Percentiles rank a stretch among this genome's conserved stretches.
Conservation (phyloP, 306 rosid genomes). For the Dalbergia cultrata region DNA sequence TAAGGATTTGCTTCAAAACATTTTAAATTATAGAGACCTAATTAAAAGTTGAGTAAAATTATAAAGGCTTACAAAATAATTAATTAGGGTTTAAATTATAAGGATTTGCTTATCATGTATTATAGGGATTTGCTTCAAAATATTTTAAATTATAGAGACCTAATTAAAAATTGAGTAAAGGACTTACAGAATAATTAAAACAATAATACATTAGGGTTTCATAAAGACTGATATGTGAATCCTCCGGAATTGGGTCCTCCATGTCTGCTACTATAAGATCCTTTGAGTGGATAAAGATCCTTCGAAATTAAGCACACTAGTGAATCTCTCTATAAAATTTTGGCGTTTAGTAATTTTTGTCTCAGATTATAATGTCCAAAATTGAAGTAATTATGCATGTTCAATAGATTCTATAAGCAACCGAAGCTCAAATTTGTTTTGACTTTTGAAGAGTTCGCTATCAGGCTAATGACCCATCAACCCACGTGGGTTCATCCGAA, state of each 20-base stretch:
- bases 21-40: too few relatives aligned
- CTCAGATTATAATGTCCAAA: neutral
- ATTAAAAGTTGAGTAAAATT: too few relatives aligned
- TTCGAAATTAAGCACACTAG: slow-evolving; percentile 7
- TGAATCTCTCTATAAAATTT: slow-evolving; percentile 10
- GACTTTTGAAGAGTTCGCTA: slow-evolving; percentile 9
- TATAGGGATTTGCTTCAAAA: too few relatives aligned
- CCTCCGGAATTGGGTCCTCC: slow-evolving; percentile 80
- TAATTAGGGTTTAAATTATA: too few relatives aligned
- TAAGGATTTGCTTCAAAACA: too few relatives aligned
- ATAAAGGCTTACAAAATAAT: too few relatives aligned
- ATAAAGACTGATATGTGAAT: slow-evolving; percentile 65
- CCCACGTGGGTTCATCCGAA: neutral
- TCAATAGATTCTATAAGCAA: neutral
- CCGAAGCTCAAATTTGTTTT: slow-evolving; percentile 4
- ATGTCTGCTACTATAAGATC: slow-evolving; percentile 44
- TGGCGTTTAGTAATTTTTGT: neutral
- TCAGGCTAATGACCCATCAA: slow-evolving; percentile 4
- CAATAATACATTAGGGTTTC: slow-evolving; percentile 42
- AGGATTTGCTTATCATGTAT: too few relatives aligned
- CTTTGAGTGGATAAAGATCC: slow-evolving; percentile 44
- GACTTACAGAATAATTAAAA: neutral
- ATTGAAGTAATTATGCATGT: neutral
- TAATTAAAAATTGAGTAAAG: too few relatives aligned
- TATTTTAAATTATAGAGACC: too few relatives aligned